phyloP scores from a whole-genome alignment of 2,329 filamentous ascomycete species.

The Neopestalotiopsis sp. region DNA sequence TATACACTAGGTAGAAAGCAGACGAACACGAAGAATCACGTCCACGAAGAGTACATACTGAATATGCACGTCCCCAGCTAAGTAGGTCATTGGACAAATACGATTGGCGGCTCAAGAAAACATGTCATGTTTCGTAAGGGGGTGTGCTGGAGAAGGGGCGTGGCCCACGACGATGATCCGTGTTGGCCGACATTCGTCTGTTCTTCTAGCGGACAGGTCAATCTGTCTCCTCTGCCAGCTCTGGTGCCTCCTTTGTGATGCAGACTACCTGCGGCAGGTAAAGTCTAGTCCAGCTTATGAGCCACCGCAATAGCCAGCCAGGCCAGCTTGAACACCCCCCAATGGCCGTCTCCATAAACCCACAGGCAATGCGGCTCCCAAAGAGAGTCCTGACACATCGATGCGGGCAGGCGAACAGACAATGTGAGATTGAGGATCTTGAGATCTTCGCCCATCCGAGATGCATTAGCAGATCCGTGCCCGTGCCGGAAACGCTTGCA shows the following conservation, averaged over 20 bases:
- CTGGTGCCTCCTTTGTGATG: background rate
- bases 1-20: background rate
- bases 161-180: background rate
- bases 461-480: constrained; percentile 14
- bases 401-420: constrained; percentile 12
- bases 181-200: too few species aligned
- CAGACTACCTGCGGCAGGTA: background rate
- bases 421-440: constrained; percentile 10
- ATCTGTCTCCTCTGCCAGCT: background rate
- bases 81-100: background rate
- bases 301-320: background rate
- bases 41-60: background rate
- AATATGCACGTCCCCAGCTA: background rate
- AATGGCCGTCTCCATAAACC: background rate
- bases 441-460: constrained; percentile 13
- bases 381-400: background rate
- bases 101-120: background rate
- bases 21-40: background rate
- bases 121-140: background rate
- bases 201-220: too few species aligned
- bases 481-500: constrained; percentile 6
- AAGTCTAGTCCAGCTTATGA: background rate
- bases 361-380: constrained; percentile 8
- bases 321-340: background rate
- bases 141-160: background rate